Percentiles rank a stretch among this genome's conserved stretches.
phyloP scores from a whole-genome alignment of 2,329 filamentous ascomycete species.

The Fusarium sp. region DNA sequence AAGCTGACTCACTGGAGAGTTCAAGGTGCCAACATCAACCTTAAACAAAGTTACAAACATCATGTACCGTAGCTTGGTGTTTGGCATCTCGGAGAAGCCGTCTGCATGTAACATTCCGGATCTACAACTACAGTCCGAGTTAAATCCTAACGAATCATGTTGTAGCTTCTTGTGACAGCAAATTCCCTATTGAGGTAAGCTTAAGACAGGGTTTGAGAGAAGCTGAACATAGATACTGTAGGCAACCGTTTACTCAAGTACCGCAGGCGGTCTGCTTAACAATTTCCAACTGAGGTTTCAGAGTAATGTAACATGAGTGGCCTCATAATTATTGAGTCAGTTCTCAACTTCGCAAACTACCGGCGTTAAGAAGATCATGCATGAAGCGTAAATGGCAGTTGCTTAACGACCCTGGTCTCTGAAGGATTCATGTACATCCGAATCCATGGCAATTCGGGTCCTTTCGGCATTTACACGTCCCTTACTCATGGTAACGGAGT shows the following conservation, averaged over 20 bases:
- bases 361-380: neutral
- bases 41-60: neutral
- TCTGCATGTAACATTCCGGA: constrained; percentile 26
- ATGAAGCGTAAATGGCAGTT: constrained; percentile 1
- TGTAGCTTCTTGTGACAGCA: neutral
- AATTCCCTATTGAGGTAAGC: neutral
- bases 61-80: neutral
- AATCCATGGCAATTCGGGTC: neutral
- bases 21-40: neutral
- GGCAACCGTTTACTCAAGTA: constrained; percentile 2
- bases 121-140: neutral
- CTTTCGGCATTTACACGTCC: constrained; percentile 9
- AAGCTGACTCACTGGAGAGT: neutral
- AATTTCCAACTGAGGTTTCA: constrained; percentile 23
- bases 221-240: neutral
- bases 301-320: neutral
- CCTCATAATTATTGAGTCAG: neutral
- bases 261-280: constrained; percentile 40
- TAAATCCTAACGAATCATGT: neutral
- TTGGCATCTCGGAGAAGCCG: constrained; percentile 23
- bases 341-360: neutral
- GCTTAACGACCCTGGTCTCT: neutral
- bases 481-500: neutral
- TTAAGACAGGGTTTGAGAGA: neutral
- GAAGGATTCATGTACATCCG: neutral